Percentiles rank a stretch among this genome's conserved stretches.
Conservation (phyloP, 2,329 filamentous ascomycete species). For the Xylogone sp. region DNA sequence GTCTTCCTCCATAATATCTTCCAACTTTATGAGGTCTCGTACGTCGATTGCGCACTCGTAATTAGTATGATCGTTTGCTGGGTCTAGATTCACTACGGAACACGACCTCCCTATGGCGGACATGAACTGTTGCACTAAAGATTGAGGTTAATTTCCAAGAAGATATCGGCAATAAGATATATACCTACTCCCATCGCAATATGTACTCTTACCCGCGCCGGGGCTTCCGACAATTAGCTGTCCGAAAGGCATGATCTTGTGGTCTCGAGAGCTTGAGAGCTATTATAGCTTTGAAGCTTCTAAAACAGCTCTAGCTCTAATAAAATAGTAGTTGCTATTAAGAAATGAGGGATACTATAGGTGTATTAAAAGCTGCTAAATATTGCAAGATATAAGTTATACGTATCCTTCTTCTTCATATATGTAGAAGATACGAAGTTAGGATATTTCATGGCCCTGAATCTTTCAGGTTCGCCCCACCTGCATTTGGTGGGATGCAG, state of each 20-base stretch:
- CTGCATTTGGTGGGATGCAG: background rate
- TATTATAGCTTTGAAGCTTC: background rate
- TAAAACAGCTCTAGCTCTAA: background rate
- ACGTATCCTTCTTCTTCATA: too few relatives aligned
- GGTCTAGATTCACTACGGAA: constrained; percentile 93
- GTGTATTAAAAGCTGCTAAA: too few relatives aligned
- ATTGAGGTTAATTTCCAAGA: constrained; percentile 6
- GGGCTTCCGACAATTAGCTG: constrained; percentile 86
- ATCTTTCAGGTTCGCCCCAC: background rate
- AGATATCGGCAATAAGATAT: background rate
- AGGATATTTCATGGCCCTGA: background rate
- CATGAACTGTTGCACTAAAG: constrained; percentile 89
- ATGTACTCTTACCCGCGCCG: constrained; percentile 93
- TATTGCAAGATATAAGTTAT: too few relatives aligned
- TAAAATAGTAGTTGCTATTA: too few relatives aligned
- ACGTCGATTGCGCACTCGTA: constrained; percentile 92
- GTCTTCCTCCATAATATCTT: constrained; percentile 93
- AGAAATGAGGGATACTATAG: too few relatives aligned
- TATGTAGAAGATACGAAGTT: background rate
- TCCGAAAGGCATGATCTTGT: constrained; percentile 29
- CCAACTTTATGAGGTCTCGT: constrained; percentile 79
- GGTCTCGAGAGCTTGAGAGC: background rate
- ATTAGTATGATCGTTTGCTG: constrained; percentile 87
- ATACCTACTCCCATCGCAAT: constrained; percentile 83
- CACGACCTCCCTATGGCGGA: constrained; percentile 91